Conservation (phyloP, 176 grass and related monocot genomes). For the Zoysia japonica region DNA sequence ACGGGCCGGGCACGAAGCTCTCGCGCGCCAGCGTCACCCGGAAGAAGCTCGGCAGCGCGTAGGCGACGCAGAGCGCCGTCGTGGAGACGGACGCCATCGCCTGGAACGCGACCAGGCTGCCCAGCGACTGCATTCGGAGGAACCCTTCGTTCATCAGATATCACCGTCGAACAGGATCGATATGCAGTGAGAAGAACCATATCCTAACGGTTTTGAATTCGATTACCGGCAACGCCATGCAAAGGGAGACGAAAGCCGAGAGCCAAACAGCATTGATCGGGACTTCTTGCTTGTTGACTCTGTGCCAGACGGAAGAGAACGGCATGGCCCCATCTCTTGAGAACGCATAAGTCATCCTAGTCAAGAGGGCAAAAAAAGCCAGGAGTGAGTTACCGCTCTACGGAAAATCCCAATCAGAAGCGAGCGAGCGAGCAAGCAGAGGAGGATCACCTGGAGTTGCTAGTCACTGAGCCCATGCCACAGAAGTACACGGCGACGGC, state of each 20-base stretch:
- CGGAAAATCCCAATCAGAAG: not conserved
- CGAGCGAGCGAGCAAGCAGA: not conserved
- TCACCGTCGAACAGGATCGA: not conserved
- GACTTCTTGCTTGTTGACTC: constrained; percentile 78
- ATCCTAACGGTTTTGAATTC: not conserved
- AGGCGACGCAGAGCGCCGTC: constrained; percentile 77
- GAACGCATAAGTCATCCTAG: constrained; percentile 89
- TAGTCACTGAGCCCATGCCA: constrained; percentile 76
- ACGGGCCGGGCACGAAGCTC: constrained; percentile 62
- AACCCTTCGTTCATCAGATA: not conserved
- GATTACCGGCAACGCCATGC: constrained; percentile 82
- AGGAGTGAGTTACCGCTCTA: not conserved
- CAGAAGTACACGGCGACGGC: constrained; percentile 78
- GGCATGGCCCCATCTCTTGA: constrained; percentile 96
- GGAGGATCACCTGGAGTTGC: constrained; percentile 71
- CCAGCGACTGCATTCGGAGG: constrained; percentile 62
- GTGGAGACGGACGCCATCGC: constrained; percentile 97
- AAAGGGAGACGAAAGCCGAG: constrained; percentile 62
- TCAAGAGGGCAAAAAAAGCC: not conserved
- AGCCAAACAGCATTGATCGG: constrained; percentile 95
- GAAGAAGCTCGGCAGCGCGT: constrained; percentile 84
- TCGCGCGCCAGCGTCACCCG: constrained; percentile 72
- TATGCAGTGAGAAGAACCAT: not conserved
- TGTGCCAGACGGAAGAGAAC: constrained; percentile 82
- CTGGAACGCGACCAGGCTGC: constrained; percentile 91